These are phyloP conservation scores for Miscanthus lutarioriparius DNA, from an alignment of 176 grass and related monocot genomes.

Conservation along the genomic window DNA sequence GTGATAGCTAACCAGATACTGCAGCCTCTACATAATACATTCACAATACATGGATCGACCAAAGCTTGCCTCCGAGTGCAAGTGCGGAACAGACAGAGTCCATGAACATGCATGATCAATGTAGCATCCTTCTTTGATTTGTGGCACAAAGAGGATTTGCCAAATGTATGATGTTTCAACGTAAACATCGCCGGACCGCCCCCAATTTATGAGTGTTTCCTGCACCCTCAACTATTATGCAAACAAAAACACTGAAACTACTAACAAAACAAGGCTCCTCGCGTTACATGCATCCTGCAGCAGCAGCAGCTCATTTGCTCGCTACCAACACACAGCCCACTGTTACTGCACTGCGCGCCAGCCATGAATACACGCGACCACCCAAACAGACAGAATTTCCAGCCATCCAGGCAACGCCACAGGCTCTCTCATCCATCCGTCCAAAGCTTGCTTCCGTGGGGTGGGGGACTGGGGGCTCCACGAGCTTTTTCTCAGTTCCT, in stretches of 20 bases:
- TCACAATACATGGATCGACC: too few relatives aligned
- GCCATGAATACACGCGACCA: slow-evolving; percentile 25
- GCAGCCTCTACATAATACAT: too few relatives aligned
- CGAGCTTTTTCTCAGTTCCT: slow-evolving; percentile 13
- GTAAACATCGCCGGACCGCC: not conserved
- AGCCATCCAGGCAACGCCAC: slow-evolving; percentile 21
- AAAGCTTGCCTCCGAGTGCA: too few relatives aligned
- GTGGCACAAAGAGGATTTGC: not conserved
- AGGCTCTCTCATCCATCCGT: not conserved
- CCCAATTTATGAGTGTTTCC: not conserved
- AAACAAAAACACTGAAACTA: slow-evolving; percentile 11
- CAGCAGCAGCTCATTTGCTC: slow-evolving; percentile 20
- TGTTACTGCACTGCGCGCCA: slow-evolving; percentile 31
- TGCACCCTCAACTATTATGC: not conserved
- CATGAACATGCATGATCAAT: not conserved
- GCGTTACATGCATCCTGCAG: not conserved
- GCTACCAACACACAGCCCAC: not conserved
- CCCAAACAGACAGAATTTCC: slow-evolving; percentile 45
- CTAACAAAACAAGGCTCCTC: slow-evolving; percentile 17
- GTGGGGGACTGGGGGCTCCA: not conserved
- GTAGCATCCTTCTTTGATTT: not conserved
- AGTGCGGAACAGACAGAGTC: not conserved
- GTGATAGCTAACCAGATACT: too few relatives aligned
- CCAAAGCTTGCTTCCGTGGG: not conserved
- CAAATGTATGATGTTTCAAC: not conserved